Base-by-base conservation (phyloP, 345 rosid species). In the Lepidium didymum region DNA sequence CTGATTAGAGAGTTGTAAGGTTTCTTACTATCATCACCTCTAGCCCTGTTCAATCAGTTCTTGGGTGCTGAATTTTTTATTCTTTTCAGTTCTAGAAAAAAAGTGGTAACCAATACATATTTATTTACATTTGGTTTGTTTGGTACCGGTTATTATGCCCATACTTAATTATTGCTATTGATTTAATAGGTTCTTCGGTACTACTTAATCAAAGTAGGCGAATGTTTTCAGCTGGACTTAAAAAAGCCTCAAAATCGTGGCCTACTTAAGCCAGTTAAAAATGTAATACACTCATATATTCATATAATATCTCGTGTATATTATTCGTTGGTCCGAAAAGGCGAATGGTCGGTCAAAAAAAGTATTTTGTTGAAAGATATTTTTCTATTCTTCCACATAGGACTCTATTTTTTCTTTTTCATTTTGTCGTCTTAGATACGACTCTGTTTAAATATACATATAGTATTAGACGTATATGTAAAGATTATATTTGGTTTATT, bases 261-360 rank as follows among this genome's bases (percentile, higher is more conserved):
- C 64, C 70, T 69, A 72, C 10, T 7, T 11, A 12, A 8, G 68
- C 56, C 10, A 0, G 1, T 3, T 25, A 36, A 10, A 42, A 2
- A 27, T 23, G 14, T 7, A 34, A 3, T 23, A 16, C 8, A 35
- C 6, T 6, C 15, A 15, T 2, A 25, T 3, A 12, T 42, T 19
- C 10, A 15, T 0, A 5, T n/a, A 16, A 16, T 27, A 27, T 11
- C 47, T 38, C 15, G 40, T 51, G 46, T 43, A 46, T 13, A 33
- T 13, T 29, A 38, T 64, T 56, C 44, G 66, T 47, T 64, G 45
- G 70, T 46, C 64, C 14, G 29, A 72, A 46, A 55, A 55, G 36
- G 37, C 29, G 2, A 56, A 35, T 6, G 35, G 58, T 64, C 64
- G 35, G 58, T 64, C 64, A 27, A 46, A 23, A 64, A 64, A 70